Evolutionary conservation across 2,329 filamentous ascomycete species (phyloP), one percentile per base, ranked within the genome.

Genomic region (Ceratocystis cacaofunesta): DNA sequence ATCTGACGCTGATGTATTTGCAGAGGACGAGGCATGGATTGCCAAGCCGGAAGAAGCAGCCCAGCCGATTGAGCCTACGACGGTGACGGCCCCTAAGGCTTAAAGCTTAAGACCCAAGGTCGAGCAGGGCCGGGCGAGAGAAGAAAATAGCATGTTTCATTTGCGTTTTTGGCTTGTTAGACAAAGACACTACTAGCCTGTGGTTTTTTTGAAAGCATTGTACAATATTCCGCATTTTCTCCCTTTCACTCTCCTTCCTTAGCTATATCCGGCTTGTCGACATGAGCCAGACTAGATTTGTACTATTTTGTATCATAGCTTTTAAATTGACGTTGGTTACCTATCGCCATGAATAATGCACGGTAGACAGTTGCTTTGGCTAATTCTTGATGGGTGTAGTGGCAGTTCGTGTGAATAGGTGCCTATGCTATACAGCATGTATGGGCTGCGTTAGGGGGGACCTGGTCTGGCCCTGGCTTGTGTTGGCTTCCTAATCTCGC

Each of bases 1-100:
- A 32, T 73, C 76, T 67, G 73, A 74, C 19, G 73, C 73, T 36
- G 68, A 71, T 41, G 67, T 71, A 32, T 76, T 74, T 62, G 73
- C 75, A 69, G 74, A 74, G n/a, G 74, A 74, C 55, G 69, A 69
- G 36, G 65, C 68, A 43, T 69, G 69, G 50, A 63, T 60, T 50
- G 68, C 61, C 10, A 61, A 63, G 58, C 55, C 61, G 19, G 66
- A 61, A 43, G 63, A 19, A 36, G 65, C 67, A 62, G 65, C 58
- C 58, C 41, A 67, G 57, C 50, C 55, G 44, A 52, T 62, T 32
- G 19, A 57, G 15, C 19, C 63, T 30, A 50, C 15, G 25, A 57
- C 65, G 48, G 48, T n/a, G 19, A 36, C 32, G 22, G 17, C 36
- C 5, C 22, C 66, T 41, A 66, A 64, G 61, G 43, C 62, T 22